A percentile compares a stretch with the other conserved stretches of the same genome.
These are phyloP conservation scores for Asterionellopsis glacialis DNA, from an alignment of 108 stramenopile genomes.

Conservation along the genomic window DNA sequence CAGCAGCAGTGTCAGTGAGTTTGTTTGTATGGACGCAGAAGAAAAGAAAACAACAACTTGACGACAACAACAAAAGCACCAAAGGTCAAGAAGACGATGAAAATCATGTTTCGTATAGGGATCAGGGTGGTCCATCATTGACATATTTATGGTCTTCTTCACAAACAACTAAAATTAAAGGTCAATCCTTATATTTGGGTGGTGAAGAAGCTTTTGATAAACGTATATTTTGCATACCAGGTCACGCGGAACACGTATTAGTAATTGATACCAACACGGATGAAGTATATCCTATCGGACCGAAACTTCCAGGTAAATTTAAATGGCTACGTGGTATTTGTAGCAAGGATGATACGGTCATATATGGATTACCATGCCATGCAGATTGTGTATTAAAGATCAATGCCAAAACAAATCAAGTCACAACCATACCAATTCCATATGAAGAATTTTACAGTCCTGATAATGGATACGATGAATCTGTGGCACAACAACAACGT, in stretches of 20 bases:
- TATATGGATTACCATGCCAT: constrained; percentile 88
- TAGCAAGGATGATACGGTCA: constrained; percentile 37
- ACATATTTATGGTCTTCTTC: background rate
- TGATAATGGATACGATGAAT: constrained; percentile 5
- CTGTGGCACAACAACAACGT: constrained; percentile 3
- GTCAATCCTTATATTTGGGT: constrained; percentile 44
- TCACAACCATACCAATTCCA: constrained; percentile 28
- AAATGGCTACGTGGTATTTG: constrained; percentile 84
- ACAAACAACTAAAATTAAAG: background rate
- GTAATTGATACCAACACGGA: constrained; percentile 43
- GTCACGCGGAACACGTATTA: constrained; percentile 60
- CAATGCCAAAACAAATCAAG: constrained; percentile 49
- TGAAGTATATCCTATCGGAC: constrained; percentile 59
- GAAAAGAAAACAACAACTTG: too few species aligned
- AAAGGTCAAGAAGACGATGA: too few species aligned
- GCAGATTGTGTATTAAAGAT: constrained; percentile 67
- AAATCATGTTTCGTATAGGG: too few species aligned
- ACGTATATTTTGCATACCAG: constrained; percentile 85
- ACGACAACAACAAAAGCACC: too few species aligned
- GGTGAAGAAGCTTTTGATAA: constrained; percentile 67
- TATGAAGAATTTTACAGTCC: constrained; percentile 14
- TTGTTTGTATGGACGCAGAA: too few species aligned
- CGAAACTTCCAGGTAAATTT: constrained; percentile 58
- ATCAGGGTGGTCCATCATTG: background rate
- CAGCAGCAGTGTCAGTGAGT: too few species aligned